Percentiles rank a stretch among this genome's conserved stretches.
These are phyloP conservation scores for Penicillium sp. DNA, from an alignment of 2,329 filamentous ascomycete genomes.

Conservation along the genomic window DNA sequence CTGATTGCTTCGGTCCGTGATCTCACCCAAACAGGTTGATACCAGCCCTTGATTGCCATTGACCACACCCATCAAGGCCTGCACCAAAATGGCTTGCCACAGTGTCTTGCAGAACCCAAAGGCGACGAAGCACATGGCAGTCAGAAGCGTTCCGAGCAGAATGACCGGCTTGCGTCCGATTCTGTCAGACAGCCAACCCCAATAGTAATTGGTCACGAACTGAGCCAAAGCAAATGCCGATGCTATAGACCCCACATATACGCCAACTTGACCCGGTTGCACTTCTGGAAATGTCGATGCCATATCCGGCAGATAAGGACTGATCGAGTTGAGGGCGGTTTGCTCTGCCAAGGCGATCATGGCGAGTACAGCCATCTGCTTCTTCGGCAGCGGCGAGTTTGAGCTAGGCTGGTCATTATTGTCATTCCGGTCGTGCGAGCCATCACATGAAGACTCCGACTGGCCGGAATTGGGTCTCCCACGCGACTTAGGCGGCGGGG, in stretches of 20 bases:
- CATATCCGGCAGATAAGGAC: slow-evolving; percentile 94
- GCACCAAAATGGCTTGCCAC: slow-evolving; percentile 82
- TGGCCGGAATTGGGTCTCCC: slow-evolving; percentile 50
- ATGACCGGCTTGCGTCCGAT: slow-evolving; percentile 83
- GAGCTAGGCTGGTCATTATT: slow-evolving; percentile 19
- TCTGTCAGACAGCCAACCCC: slow-evolving; percentile 81
- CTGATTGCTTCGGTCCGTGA: slow-evolving; percentile 94
- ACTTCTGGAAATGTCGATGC: slow-evolving; percentile 82
- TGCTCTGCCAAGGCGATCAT: slow-evolving; percentile 91
- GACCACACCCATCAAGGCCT: slow-evolving; percentile 86
- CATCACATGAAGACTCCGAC: slow-evolving; percentile 44
- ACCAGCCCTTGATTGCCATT: slow-evolving; percentile 96
- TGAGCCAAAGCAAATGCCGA: slow-evolving; percentile 92
- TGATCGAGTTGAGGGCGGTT: slow-evolving; percentile 94
- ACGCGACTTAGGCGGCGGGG: slow-evolving; percentile 51
- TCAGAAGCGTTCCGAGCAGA: slow-evolving; percentile 77
- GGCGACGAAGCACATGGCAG: slow-evolving; percentile 76
- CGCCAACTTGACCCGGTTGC: slow-evolving; percentile 68
- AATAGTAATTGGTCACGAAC: slow-evolving; percentile 87
- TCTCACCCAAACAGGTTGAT: slow-evolving; percentile 89
- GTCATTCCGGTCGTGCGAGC: slow-evolving; percentile 33
- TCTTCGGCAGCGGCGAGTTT: slow-evolving; percentile 75
- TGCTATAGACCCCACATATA: slow-evolving; percentile 89
- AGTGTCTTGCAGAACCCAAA: slow-evolving; percentile 86
- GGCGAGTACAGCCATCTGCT: slow-evolving; percentile 81